A percentile compares a stretch with the other conserved stretches of the same genome.
Conservation (phyloP, 768 basidiomycete genomes). For the Amanita thiersii region DNA sequence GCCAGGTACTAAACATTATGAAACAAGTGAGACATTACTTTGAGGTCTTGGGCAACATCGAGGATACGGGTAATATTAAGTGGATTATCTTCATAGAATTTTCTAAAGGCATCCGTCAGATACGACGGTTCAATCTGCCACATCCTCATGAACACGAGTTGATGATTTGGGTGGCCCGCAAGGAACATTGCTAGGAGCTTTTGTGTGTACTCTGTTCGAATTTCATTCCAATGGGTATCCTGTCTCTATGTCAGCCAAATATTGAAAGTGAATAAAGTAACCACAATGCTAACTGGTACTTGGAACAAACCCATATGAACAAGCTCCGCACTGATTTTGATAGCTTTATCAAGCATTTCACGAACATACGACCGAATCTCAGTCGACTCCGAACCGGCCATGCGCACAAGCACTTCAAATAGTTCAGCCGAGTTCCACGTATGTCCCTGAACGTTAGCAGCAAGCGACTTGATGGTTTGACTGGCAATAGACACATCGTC, state of each 20-base stretch:
- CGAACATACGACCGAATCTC: conserved; percentile 74
- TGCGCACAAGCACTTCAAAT: conserved; percentile 78
- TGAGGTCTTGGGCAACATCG: conserved; percentile 92
- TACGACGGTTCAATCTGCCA: conserved; percentile 88
- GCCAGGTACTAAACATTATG: not conserved
- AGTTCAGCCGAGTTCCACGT: conserved; percentile 94
- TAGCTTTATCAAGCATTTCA: conserved; percentile 90
- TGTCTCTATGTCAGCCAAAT: conserved; percentile 17
- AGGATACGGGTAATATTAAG: conserved; percentile 91
- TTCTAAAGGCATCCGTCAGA: conserved; percentile 80
- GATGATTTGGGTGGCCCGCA: conserved; percentile 88
- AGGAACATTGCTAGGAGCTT: conserved; percentile 86
- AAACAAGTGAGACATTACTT: conserved; percentile 40
- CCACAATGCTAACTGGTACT: conserved; percentile 70
- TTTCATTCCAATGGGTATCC: conserved; percentile 83
- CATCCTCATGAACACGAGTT: conserved; percentile 94
- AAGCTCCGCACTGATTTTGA: conserved; percentile 89
- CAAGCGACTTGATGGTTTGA: conserved; percentile 87
- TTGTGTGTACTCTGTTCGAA: conserved; percentile 80
- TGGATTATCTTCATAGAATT: conserved; percentile 88
- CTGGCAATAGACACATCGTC: conserved; percentile 82
- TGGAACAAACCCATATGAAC: conserved; percentile 91
- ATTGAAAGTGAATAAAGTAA: not conserved
- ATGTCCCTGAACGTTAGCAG: conserved; percentile 83
- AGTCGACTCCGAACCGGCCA: conserved; percentile 60